Conservation (phyloP, 345 rosid species). For the Gossypioides kirkii region DNA sequence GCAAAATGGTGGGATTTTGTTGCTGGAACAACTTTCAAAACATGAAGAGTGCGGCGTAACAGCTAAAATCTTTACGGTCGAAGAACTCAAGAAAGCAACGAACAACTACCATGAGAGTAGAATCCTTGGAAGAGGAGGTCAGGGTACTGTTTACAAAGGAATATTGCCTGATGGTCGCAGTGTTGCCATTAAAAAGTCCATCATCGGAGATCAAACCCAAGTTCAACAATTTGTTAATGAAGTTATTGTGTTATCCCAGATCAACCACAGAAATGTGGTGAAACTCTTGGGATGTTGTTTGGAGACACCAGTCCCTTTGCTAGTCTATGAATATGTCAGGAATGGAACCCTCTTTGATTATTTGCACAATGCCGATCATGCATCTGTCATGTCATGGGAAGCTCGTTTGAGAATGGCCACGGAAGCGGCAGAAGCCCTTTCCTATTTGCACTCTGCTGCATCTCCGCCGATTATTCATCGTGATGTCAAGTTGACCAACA, state of each 20-base stretch:
- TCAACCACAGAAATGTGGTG: too few species aligned
- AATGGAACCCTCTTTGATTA: slow-evolving; percentile 19
- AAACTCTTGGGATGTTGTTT: too few species aligned
- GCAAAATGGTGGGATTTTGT: slow-evolving; percentile 23
- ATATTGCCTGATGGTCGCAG: background rate
- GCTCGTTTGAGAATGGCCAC: background rate
- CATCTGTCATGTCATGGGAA: slow-evolving; percentile 20
- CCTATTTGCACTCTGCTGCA: slow-evolving; percentile 41
- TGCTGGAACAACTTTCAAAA: slow-evolving; percentile 16
- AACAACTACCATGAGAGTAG: slow-evolving; percentile 22
- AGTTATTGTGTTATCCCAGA: too few species aligned
- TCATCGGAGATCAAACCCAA: background rate
- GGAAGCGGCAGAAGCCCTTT: slow-evolving; percentile 30
- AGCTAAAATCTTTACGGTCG: slow-evolving; percentile 14
- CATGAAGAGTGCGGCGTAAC: background rate
- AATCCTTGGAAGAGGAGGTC: slow-evolving; percentile 32
- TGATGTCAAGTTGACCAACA: too few species aligned
- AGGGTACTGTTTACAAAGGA: slow-evolving; percentile 4
- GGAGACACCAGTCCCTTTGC: too few species aligned
- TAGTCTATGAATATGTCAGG: background rate
- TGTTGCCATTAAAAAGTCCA: slow-evolving; percentile 23
- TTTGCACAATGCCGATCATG: background rate
- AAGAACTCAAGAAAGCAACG: slow-evolving; percentile 30
- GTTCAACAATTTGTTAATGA: too few species aligned
- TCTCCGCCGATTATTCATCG: slow-evolving; percentile 35